Evolutionary conservation across 176 grass and related monocot species (phyloP).

Genomic region (Raddia distichophylla): DNA sequence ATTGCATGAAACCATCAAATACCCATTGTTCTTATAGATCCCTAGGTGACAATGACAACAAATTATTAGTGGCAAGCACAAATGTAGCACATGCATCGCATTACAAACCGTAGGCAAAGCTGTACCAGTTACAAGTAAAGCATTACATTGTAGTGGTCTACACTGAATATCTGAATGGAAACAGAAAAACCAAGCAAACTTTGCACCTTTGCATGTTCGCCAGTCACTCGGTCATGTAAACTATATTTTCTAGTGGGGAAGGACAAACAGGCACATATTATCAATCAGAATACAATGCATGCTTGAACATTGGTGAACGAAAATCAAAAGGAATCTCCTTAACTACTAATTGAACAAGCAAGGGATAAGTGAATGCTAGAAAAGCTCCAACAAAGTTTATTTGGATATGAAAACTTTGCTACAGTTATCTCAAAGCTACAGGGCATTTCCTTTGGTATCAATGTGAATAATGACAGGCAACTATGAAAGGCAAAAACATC

Average conservation of each 20-base stretch:
- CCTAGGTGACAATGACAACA: constrained; percentile 48
- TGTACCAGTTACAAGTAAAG: background rate
- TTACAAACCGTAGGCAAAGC: background rate
- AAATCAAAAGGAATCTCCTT: background rate
- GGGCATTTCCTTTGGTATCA: background rate
- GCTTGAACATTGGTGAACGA: background rate
- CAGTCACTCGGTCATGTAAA: background rate
- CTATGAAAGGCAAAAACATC: no score
- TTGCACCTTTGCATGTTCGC: constrained; percentile 4
- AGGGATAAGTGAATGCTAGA: background rate
- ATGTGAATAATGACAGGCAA: constrained; percentile 16
- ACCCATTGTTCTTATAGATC: constrained; percentile 89
- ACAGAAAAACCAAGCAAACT: background rate
- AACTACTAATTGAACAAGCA: background rate
- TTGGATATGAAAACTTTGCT: background rate
- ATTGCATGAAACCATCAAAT: constrained; percentile 95
- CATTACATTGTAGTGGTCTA: background rate
- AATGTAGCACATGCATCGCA: background rate
- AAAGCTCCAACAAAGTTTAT: background rate
- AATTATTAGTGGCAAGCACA: constrained; percentile 19
- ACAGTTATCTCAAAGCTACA: background rate
- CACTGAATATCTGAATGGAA: constrained; percentile 2
- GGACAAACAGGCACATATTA: background rate
- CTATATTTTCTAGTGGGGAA: background rate
- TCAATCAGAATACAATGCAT: background rate